Base-by-base conservation (phyloP, 495 filamentous ascomycete genomes). In the Letharia lupina region DNA sequence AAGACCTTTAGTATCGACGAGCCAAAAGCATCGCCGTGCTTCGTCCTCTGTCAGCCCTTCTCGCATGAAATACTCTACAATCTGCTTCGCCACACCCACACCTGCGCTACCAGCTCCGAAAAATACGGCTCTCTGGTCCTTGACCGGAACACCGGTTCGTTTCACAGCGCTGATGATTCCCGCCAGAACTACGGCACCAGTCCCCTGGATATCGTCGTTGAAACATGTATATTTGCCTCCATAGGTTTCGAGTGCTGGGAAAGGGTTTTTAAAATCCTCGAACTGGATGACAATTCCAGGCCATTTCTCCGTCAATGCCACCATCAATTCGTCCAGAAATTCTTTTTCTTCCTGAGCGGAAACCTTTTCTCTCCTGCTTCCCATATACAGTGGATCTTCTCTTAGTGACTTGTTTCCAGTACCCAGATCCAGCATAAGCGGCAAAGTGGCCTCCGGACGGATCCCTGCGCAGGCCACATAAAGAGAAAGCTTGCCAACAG, bases 141-240 rank as follows among this genome's bases (percentile, higher is more conserved):
- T 89, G 68, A 91, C 82, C 45, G 91, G 91, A 47, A 96, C 83
- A 42, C 87, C 88, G 28, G 91, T 90, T n/a, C 87, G 85, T 76
- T 91, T 93, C 57, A 97, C 91, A 52, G 92, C 94, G 73, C 89
- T 93, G 75, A 98, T 96, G 71, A 97, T 90, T 80, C 94, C 94
- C 48, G 84, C 92, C 50, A 98, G 83, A 66, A 98, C 91, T 68
- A 98, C 94, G 68, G 94, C 92, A 67, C 94, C 94, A 70, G 94
- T 98, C 71, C 94, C 94, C 82, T 98, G 94, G 73, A 98, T 93
- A 72, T 98, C 94, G 73, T 98, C 94, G 73, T 98, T 98, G 84
- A 98, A 98, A 80, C 89, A 93, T 74, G 91, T 95, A 79, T 95
- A 92, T 61, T 81, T 84, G 70, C 89, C 83, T 58, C 88, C 87